Conservation (phyloP, 2,329 filamentous ascomycete species). For the Colletotrichum destructivum region DNA sequence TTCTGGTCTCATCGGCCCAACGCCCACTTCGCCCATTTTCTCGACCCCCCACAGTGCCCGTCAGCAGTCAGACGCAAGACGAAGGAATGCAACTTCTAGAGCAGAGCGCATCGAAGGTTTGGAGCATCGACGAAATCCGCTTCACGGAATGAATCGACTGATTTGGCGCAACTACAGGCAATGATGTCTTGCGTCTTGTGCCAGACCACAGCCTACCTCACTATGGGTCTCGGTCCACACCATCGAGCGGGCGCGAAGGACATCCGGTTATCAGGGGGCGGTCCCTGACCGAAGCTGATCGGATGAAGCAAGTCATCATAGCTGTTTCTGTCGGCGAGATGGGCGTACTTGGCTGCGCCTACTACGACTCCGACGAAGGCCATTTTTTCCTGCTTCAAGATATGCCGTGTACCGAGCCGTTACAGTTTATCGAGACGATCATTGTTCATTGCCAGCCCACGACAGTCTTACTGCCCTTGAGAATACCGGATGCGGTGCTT, state of each 20-base stretch:
- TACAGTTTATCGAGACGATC: constrained; percentile 65
- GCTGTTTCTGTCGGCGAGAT: constrained; percentile 82
- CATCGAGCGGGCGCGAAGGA: neutral
- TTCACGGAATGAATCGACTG: neutral
- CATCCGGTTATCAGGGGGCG: neutral
- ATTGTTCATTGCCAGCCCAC: constrained; percentile 70
- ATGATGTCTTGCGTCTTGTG: neutral
- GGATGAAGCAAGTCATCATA: constrained; percentile 77
- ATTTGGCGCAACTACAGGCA: neutral
- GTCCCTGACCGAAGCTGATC: constrained; percentile 38
- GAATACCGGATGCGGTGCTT: constrained; percentile 59
- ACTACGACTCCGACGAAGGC: constrained; percentile 81
- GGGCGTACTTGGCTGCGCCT: constrained; percentile 84
- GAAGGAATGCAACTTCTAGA: neutral
- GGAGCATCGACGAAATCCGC: too few species aligned
- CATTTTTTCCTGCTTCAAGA: constrained; percentile 85
- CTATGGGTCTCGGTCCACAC: too few species aligned
- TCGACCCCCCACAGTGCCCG: constrained; percentile 2
- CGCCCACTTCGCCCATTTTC: constrained; percentile 24
- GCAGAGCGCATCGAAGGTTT: neutral
- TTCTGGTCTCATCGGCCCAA: constrained; percentile 8
- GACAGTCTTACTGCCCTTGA: constrained; percentile 66
- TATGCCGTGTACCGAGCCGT: constrained; percentile 18
- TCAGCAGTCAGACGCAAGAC: neutral
- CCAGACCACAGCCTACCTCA: neutral